phyloP scores from a whole-genome alignment of 371 early-diverging fungal genomes.

The Saksenaea vasiformis region DNA sequence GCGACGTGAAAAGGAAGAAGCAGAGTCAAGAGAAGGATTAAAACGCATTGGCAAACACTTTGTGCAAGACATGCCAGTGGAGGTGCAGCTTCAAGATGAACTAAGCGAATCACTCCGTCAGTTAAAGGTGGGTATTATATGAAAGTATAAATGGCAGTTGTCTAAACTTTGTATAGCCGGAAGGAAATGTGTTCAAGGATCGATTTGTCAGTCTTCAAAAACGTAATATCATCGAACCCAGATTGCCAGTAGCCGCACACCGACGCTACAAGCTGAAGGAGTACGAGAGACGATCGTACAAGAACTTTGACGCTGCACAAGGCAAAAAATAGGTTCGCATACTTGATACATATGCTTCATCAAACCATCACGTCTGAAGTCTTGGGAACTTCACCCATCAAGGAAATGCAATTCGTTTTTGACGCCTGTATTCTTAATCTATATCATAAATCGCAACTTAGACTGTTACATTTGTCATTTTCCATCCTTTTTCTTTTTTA shows the following conservation, averaged over 20 bases:
- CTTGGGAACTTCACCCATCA: neutral
- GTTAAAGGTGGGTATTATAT: constrained; percentile 42
- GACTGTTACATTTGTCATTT: too few relatives aligned
- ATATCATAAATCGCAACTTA: too few relatives aligned
- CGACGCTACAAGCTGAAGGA: constrained; percentile 56
- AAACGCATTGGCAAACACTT: constrained; percentile 51
- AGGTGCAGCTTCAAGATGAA: constrained; percentile 63
- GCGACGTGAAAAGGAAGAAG: constrained; percentile 42
- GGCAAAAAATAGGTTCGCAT: constrained; percentile 11
- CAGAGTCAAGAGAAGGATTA: constrained; percentile 47
- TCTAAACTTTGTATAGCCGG: constrained; percentile 63
- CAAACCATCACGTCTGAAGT: neutral
- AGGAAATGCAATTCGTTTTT: neutral
- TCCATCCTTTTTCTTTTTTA: too few relatives aligned
- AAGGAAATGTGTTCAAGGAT: constrained; percentile 85
- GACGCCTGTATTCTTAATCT: too few relatives aligned
- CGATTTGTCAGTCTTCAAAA: constrained; percentile 81
- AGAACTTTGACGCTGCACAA: constrained; percentile 36
- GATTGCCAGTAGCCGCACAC: constrained; percentile 55
- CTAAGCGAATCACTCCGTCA: constrained; percentile 58
- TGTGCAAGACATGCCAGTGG: constrained; percentile 50
- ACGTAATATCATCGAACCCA: constrained; percentile 87
- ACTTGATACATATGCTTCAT: neutral
- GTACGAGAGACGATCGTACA: constrained; percentile 60
- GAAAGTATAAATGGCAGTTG: neutral